Evolutionary conservation across 106 monocot genomes (phyloP), one percentile per base, ranked within the genome.

Genomic region (Dioscorea alata): DNA sequence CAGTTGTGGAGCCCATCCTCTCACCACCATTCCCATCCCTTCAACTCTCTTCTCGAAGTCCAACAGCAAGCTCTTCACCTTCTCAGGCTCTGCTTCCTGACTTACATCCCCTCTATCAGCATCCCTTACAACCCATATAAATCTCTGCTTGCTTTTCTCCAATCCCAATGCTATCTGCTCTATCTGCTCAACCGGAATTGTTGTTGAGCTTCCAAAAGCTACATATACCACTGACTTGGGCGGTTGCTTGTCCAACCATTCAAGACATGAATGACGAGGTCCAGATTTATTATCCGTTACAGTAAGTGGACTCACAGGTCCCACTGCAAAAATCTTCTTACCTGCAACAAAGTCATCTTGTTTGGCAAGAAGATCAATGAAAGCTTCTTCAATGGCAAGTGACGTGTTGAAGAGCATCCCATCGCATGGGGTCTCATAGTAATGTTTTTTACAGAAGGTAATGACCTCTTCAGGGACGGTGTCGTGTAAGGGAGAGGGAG

Each of bases 361-460:
- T 8, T n/a, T 49, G 0, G 75, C 64, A 2, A 86, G 33, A 21
- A 74, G 60, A 20, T 94, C 84, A 19, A 89, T 48, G 76, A 94
- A 84, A 28, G 74, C 67, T 2, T 67, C 82, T 59, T 94, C 93
- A 19, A 94, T 56, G 23, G 70, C 7, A 5, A 80, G 69, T 49
- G 79, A 86, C 0, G 82, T 75, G 79, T 90, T 94, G 18, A 84
- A 50, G 48, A 94, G 62, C 8, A 69, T 33, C 0, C 86, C 63
- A 7, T 63, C 31, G 28, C 15, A 10, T 6, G 42, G 42, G 6
- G 42, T 10, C 6, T 8, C 42, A 42, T 8, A 42, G 42, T 42
- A 8, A 42, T 8, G 10, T 0, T 4, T 5, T 2, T 12, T 14
- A 25, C 75, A 7, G 61, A 80, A 73, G 2, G 61, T 82, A 23